Evolutionary conservation across 2,329 filamentous ascomycete genomes (phyloP).

Genomic region (Diaporthe velutina): DNA sequence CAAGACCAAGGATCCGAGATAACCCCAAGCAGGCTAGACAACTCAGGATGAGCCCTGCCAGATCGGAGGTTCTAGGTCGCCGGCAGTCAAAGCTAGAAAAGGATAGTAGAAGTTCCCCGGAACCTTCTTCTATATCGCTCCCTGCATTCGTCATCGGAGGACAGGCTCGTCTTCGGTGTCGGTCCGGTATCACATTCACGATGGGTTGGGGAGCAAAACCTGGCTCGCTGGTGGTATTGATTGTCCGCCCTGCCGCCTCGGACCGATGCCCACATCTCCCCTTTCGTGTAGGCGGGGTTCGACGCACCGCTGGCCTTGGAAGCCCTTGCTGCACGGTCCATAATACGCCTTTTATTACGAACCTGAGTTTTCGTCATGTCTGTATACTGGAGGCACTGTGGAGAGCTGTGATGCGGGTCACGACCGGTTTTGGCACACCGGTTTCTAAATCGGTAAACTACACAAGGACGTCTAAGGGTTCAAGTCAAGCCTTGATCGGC

Average conservation of each 20-base stretch:
- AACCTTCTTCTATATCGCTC: slow-evolving; percentile 18
- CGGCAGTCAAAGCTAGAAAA: neutral
- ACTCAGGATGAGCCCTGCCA: slow-evolving; percentile 33
- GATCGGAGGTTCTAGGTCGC: neutral
- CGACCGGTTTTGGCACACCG: slow-evolving; percentile 17
- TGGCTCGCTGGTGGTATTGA: slow-evolving; percentile 8
- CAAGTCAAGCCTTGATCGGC: neutral
- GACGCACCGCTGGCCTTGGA: slow-evolving; percentile 12
- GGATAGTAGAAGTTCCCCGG: neutral
- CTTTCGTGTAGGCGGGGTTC: slow-evolving; percentile 9
- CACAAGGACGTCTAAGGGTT: neutral
- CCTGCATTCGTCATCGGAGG: slow-evolving; percentile 16
- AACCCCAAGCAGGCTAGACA: neutral
- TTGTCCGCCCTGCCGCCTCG: slow-evolving; percentile 3
- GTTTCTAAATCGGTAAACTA: slow-evolving; percentile 8
- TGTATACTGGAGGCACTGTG: neutral
- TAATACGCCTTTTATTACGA: neutral
- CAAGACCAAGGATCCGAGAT: slow-evolving; percentile 18
- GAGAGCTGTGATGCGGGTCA: slow-evolving; percentile 17
- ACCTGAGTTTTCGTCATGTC: neutral
- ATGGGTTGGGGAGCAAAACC: slow-evolving; percentile 14
- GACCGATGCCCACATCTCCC: slow-evolving; percentile 6
- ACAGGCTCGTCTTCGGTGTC: slow-evolving; percentile 15
- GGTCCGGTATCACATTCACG: slow-evolving; percentile 22
- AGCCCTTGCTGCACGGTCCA: neutral